Evolutionary conservation across 768 basidiomycete genomes (phyloP).

Genomic region (Dictyophora rubrovolvata): DNA sequence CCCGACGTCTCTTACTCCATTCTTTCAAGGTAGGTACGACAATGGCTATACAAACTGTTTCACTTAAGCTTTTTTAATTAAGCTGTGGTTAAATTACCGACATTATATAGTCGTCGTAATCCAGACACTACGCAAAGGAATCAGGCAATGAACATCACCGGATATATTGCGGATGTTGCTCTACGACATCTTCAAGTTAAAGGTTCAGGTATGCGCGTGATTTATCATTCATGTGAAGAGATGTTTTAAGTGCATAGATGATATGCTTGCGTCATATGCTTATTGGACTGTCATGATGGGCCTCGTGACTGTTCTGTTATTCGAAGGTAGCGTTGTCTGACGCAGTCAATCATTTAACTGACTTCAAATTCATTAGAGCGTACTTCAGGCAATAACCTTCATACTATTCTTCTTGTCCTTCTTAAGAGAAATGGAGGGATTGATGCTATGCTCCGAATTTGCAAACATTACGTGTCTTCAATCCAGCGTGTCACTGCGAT

Average conservation of each 20-base stretch:
- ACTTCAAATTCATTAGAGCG: constrained; percentile 44
- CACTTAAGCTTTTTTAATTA: background rate
- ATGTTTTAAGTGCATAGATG: constrained; percentile 20
- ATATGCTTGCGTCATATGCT: constrained; percentile 34
- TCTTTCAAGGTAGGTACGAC: constrained; percentile 68
- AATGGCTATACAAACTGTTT: background rate
- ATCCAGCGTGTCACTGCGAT: constrained; percentile 44
- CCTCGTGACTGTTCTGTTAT: constrained; percentile 38
- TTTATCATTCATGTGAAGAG: background rate
- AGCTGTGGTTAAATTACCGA: constrained; percentile 76
- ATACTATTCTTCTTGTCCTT: constrained; percentile 71
- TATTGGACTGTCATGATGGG: constrained; percentile 49
- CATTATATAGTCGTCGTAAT: constrained; percentile 64
- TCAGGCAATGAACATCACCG: constrained; percentile 62
- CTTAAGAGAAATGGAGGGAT: constrained; percentile 68
- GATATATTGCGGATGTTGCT: constrained; percentile 61
- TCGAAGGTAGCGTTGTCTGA: constrained; percentile 41
- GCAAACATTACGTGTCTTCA: constrained; percentile 40
- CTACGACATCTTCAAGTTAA: constrained; percentile 53
- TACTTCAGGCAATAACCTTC: constrained; percentile 57
- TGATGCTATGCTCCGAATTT: constrained; percentile 51
- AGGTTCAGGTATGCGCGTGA: constrained; percentile 36
- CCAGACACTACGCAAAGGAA: constrained; percentile 67
- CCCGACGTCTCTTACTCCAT: constrained; percentile 63
- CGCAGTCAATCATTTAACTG: background rate